These are phyloP conservation scores for Flaveria linearis DNA, from an alignment of 129 eudicot species.

Conservation along the genomic window DNA sequence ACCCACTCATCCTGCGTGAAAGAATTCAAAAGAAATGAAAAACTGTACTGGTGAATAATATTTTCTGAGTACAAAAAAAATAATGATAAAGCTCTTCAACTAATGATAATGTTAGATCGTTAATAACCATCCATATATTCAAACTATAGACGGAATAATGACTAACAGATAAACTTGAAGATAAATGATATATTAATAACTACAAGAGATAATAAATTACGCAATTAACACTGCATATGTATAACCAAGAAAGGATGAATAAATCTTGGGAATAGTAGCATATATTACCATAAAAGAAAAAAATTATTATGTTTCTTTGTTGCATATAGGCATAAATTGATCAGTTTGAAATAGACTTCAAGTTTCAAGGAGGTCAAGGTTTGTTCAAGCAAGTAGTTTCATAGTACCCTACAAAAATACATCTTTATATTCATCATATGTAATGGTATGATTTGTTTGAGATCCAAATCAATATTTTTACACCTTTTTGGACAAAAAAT, in stretches of 20 bases:
- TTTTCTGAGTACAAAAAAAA: background rate
- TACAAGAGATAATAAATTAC: no score
- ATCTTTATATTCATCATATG: background rate
- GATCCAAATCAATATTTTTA: no score
- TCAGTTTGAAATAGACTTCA: background rate
- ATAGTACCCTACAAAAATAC: background rate
- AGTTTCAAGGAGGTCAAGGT: no score
- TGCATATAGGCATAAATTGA: constrained; percentile 7
- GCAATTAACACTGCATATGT: background rate
- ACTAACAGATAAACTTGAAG: no score
- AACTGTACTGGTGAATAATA: no score
- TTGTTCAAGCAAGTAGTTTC: no score
- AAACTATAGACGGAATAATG: no score
- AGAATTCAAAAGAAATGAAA: no score
- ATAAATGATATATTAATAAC: no score
- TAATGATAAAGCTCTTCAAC: background rate
- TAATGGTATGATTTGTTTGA: no score
- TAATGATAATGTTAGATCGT: no score
- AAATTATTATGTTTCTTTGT: background rate
- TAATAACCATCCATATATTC: no score
- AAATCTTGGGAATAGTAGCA: constrained; percentile 4
- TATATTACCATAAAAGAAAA: background rate
- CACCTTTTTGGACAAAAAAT: background rate
- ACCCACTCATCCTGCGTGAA: constrained; percentile 76
- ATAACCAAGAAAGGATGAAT: background rate